Conservation (phyloP, 345 rosid species). For the Sonneratia caseolaris region DNA sequence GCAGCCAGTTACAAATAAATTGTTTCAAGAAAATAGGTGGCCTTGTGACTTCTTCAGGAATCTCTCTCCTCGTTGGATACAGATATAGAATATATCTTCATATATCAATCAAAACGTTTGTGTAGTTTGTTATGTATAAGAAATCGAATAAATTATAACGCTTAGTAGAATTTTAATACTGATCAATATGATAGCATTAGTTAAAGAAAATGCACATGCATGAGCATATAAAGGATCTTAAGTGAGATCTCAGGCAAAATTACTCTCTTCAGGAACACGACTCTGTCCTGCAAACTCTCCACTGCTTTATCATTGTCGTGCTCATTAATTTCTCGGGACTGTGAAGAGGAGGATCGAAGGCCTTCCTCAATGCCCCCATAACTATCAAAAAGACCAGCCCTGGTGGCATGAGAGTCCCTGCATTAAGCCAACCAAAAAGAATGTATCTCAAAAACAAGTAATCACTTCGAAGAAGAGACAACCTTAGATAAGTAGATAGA, state of each 20-base stretch:
- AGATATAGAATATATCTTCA: too few relatives aligned
- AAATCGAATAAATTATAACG: too few relatives aligned
- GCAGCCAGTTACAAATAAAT: too few relatives aligned
- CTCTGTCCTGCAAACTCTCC: constrained; percentile 60
- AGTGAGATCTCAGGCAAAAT: constrained; percentile 6
- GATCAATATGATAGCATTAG: neutral
- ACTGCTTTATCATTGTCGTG: constrained; percentile 65
- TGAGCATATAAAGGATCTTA: neutral
- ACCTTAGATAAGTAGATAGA: too few relatives aligned
- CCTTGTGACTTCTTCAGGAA: too few relatives aligned
- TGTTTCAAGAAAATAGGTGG: too few relatives aligned
- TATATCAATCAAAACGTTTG: too few relatives aligned
- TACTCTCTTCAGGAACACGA: constrained; percentile 63
- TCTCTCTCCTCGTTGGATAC: too few relatives aligned
- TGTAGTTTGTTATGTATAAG: too few relatives aligned
- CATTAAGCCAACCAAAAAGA: neutral
- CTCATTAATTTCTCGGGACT: constrained; percentile 38
- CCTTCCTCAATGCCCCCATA: constrained; percentile 83
- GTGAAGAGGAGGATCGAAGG: constrained; percentile 48
- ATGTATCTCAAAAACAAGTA: too few relatives aligned
- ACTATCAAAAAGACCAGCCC: constrained; percentile 51
- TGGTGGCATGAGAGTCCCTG: constrained; percentile 63
- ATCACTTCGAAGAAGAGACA: too few relatives aligned
- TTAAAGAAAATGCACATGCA: neutral
- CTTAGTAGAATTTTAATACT: neutral